A percentile compares a stretch with the other conserved stretches of the same genome.
Evolutionary conservation across 176 grass and related monocot genomes (phyloP).

Genomic region (Eleusine coracana): DNA sequence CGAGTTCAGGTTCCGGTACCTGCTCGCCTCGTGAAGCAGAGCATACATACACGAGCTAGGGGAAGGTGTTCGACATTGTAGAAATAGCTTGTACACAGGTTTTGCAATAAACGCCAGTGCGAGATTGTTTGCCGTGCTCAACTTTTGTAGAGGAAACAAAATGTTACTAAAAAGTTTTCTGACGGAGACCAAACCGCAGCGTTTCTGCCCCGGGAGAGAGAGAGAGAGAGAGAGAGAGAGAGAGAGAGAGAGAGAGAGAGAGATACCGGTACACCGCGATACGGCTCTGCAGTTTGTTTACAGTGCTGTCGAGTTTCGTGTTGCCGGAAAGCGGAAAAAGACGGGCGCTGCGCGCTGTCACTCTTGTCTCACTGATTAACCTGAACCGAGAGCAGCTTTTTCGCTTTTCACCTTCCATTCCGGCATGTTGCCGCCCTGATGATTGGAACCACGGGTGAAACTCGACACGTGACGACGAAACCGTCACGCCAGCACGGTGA

Average conservation of each 20-base stretch:
- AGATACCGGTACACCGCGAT: not conserved
- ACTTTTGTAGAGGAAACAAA: not conserved
- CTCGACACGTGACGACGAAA: not conserved
- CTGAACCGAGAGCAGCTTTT: conserved; percentile 19
- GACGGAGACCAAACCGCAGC: not conserved
- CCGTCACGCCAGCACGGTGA: not conserved
- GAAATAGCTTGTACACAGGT: conserved; percentile 7
- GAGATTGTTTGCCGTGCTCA: not conserved
- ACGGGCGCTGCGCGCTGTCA: conserved; percentile 19
- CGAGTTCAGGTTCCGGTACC: conserved; percentile 95
- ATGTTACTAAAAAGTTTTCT: not conserved
- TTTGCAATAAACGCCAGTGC: conserved; percentile 23
- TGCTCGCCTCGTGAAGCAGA: conserved; percentile 55
- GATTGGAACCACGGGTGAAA: conserved; percentile 28
- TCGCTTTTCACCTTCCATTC: not conserved
- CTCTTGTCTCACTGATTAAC: conserved; percentile 27
- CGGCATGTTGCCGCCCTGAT: not conserved
- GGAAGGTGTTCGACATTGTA: not conserved
- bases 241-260: too few relatives aligned
- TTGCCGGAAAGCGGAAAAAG: not conserved
- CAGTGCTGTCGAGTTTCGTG: not conserved
- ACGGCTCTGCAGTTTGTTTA: not conserved
- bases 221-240: too few relatives aligned
- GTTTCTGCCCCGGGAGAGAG: too few relatives aligned
- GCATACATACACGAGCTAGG: too few relatives aligned